phyloP scores from a whole-genome alignment of 495 filamentous ascomycete genomes.

The Lasiosphaeriaceae sp. region DNA sequence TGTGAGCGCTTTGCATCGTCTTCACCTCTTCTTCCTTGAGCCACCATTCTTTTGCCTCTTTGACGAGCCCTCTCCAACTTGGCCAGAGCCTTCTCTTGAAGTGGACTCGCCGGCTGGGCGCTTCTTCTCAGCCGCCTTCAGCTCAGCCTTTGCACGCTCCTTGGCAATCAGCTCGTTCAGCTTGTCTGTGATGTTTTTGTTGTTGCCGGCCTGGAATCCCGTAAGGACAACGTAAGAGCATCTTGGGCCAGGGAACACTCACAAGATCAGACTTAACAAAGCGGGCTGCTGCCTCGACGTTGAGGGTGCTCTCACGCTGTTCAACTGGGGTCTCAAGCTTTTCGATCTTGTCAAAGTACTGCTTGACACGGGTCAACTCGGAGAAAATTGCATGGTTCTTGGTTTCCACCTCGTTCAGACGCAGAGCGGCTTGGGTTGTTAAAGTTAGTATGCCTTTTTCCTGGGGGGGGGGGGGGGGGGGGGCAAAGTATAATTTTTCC shows the following conservation, averaged over 20 bases:
- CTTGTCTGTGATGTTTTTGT: slow-evolving; percentile 35
- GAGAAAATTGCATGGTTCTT: slow-evolving; percentile 79
- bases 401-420: slow-evolving; percentile 72
- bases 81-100: not conserved
- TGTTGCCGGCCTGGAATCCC: slow-evolving; percentile 30
- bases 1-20: not conserved
- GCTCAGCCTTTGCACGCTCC: slow-evolving; percentile 41
- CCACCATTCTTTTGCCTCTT: slow-evolving; percentile 28
- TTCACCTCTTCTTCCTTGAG: slow-evolving; percentile 24
- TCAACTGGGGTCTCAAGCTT: slow-evolving; percentile 48
- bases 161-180: slow-evolving; percentile 43
- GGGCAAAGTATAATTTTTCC: slow-evolving; percentile 24
- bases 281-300: slow-evolving; percentile 74
- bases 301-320: slow-evolving; percentile 58
- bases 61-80: slow-evolving; percentile 14
- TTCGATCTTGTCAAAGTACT: slow-evolving; percentile 94
- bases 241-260: slow-evolving; percentile 19
- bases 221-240: slow-evolving; percentile 7
- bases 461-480: not conserved
- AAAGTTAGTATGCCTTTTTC: slow-evolving; percentile 24
- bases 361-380: slow-evolving; percentile 79
- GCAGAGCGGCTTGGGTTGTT: slow-evolving; percentile 63
- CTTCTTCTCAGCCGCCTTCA: slow-evolving; percentile 36
- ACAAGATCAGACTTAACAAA: slow-evolving; percentile 80
- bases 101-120: slow-evolving; percentile 28